Conservation (phyloP, 1,284 basidiomycete genomes). For the Microbotryum intermedium region DNA sequence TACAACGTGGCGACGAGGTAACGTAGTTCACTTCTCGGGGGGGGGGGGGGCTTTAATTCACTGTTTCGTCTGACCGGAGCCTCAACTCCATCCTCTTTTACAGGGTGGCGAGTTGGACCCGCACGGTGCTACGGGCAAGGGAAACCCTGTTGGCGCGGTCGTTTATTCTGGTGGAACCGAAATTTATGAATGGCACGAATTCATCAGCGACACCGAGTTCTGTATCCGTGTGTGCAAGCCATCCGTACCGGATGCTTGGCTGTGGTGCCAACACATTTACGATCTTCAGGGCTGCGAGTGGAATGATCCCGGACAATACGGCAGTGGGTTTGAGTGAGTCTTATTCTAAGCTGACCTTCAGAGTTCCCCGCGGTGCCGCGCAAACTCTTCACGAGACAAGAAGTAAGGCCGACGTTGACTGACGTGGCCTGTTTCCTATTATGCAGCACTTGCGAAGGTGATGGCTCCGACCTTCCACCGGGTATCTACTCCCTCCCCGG, state of each 20-base stretch:
- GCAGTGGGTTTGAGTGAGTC: conserved; percentile 30
- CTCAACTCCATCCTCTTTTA: conserved; percentile 35
- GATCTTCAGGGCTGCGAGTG: conserved; percentile 26
- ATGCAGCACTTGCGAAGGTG: conserved; percentile 11
- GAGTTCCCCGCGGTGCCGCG: neutral
- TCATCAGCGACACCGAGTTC: conserved; percentile 20
- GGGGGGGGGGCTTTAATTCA: too few species aligned
- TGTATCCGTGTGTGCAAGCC: conserved; percentile 13
- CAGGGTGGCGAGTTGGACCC: conserved; percentile 38
- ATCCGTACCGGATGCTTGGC: conserved; percentile 13
- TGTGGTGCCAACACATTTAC: conserved; percentile 26
- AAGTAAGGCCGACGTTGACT: too few species aligned
- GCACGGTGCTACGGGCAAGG: conserved; percentile 15
- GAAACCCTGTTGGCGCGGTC: conserved; percentile 17
- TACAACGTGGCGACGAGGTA: too few species aligned
- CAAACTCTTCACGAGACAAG: too few species aligned
- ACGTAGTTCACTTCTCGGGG: too few species aligned
- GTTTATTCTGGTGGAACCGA: neutral
- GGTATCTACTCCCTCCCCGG: conserved; percentile 14
- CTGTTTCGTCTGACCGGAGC: too few species aligned
- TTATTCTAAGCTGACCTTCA: conserved; percentile 30
- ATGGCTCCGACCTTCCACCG: conserved; percentile 10
- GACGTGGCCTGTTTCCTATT: too few species aligned
- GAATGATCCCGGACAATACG: conserved; percentile 32
- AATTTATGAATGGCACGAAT: too few species aligned